Percentiles rank a stretch among this genome's conserved stretches.
phyloP scores from a whole-genome alignment of 2,329 filamentous ascomycete species.

The Pseudogymnoascus sp. region DNA sequence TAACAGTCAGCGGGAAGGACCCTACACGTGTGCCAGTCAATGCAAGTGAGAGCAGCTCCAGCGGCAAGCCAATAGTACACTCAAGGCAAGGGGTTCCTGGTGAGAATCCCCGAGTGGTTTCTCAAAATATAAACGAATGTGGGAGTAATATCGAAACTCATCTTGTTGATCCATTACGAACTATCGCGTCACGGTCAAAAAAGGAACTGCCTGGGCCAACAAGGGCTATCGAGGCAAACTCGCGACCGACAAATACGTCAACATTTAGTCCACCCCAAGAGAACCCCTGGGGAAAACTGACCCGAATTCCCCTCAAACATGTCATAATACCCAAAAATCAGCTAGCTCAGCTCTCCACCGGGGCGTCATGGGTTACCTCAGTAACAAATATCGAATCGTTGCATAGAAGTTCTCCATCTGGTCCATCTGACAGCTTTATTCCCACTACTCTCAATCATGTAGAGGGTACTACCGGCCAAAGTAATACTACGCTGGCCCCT shows the following conservation, averaged over 20 bases:
- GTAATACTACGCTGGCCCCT: neutral
- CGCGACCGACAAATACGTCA: neutral
- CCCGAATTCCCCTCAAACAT: neutral
- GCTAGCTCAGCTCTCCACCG: neutral
- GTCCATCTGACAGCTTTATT: neutral
- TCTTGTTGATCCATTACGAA: neutral
- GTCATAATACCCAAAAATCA: constrained; percentile 4
- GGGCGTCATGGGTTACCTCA: neutral
- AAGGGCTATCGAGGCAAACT: neutral
- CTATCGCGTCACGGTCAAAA: neutral
- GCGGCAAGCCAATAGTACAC: neutral
- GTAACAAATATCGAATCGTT: neutral
- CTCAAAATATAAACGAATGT: neutral
- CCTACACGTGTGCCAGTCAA: neutral
- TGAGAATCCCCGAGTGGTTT: neutral
- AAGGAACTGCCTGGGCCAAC: neutral
- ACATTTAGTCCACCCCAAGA: neutral
- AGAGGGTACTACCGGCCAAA: neutral
- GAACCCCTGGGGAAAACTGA: neutral
- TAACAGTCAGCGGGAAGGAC: neutral
- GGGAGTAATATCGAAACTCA: neutral
- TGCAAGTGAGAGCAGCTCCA: neutral
- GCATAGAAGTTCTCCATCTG: neutral
- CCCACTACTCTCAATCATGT: neutral
- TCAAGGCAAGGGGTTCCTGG: neutral